Evolutionary conservation across 805 yeast genomes (phyloP), one percentile per base, ranked within the genome.

Genomic region (Metschnikowia picachoensis): DNA sequence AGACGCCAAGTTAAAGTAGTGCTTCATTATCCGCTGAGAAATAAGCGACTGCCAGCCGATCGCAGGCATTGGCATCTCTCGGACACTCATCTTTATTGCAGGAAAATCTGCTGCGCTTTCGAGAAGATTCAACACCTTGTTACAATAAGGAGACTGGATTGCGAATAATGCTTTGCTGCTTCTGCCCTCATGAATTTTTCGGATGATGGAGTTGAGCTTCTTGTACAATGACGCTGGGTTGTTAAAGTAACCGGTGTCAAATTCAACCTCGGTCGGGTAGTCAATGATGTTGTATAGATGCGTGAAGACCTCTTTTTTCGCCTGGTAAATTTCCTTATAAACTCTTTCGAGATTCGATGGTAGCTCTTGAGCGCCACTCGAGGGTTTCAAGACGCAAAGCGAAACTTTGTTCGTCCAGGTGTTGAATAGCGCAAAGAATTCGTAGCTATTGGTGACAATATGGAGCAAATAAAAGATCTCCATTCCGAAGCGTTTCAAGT

Each of bases 1-100:
- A 1, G 82, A 70, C 0, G 94, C 85, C 37, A 90, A 66, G 0
- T 87, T 80, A 37, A 92, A 72, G 61, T 82, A 81, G 52, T 86
- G 90, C 55, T 82, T 83, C 35, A 83, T 73, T 4, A 88, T 68
- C 51, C 88, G 70, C 51, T 81, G 83, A 44, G 83, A 69, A 8
- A 88, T 73, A 12, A 80, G 68, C 2, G 78, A 62, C 60, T 88
- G 94, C 96, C 97, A 90, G 4, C 90, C 85, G 42, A 91, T 67
- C 4, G 91, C 83, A 10, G 92, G 90, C 29, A 86, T 63, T 1
- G 79, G 67, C 15, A 80, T 59, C 53, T 83, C 87, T 37, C 79
- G 74, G 16, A 79, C 71, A 15, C 75, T 70, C 77, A 86, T 76
- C 46, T 74, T 75, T 32, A 90, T 67, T 1, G 80, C 71, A 4